Evolutionary conservation across 2,329 filamentous ascomycete species (phyloP).

Genomic region (Calonectria leucothoes): DNA sequence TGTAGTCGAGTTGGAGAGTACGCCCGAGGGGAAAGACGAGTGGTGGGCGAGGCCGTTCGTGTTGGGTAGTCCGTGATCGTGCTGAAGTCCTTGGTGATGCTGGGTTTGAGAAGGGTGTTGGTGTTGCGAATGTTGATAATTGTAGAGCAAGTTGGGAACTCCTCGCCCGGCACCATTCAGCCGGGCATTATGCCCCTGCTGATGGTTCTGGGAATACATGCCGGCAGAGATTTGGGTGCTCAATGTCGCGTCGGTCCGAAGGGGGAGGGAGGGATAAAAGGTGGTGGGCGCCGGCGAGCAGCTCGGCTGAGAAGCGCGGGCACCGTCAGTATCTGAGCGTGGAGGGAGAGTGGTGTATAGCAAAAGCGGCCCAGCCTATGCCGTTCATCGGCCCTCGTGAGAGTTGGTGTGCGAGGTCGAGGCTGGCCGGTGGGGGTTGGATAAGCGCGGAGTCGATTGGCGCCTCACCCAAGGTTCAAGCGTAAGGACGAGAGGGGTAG

Average conservation of each 20-base stretch:
- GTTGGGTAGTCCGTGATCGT: constrained; percentile 66
- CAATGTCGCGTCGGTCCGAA: constrained; percentile 25
- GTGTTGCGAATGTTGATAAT: constrained; percentile 71
- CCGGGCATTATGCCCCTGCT: constrained; percentile 80
- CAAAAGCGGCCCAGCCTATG: constrained; percentile 32
- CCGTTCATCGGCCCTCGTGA: constrained; percentile 38
- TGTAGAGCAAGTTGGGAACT: constrained; percentile 75
- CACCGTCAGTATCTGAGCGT: constrained; percentile 31
- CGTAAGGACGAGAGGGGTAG: constrained; percentile 45
- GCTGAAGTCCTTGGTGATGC: constrained; percentile 70
- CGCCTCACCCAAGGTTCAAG: constrained; percentile 46
- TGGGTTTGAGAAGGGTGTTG: constrained; percentile 75
- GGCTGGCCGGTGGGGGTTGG: constrained; percentile 24
- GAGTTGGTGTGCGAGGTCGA: constrained; percentile 3
- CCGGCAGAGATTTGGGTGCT: constrained; percentile 47
- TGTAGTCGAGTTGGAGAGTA: constrained; percentile 73
- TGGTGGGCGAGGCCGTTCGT: constrained; percentile 65
- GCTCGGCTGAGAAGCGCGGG: constrained; percentile 41
- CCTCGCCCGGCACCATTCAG: constrained; percentile 72
- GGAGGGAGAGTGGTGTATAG: constrained; percentile 26
- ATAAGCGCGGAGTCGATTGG: constrained; percentile 34
- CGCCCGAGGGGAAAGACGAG: constrained; percentile 47
- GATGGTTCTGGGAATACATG: constrained; percentile 81
- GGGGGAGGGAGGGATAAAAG: constrained; percentile 29
- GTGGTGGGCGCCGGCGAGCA: constrained; percentile 42